Evolutionary conservation across 192 early-diverging fungal species (phyloP).

Genomic region (Geranomyces michiganensis): DNA sequence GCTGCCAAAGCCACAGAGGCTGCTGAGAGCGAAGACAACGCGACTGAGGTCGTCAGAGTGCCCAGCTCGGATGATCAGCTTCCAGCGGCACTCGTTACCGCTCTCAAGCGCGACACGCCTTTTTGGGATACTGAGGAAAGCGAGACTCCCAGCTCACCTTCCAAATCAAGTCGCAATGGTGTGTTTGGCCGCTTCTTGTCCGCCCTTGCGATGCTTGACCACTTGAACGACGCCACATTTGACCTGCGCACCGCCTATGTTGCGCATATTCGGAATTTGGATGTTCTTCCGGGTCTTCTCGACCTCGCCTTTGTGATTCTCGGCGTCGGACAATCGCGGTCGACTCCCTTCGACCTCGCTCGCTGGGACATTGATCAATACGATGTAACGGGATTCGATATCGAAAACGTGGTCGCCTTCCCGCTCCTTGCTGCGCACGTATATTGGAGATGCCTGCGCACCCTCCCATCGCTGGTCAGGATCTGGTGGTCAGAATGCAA

Average conservation of each 20-base stretch:
- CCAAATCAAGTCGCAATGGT: not conserved
- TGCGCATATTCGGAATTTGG: constrained; percentile 56
- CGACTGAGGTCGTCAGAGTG: constrained; percentile 17
- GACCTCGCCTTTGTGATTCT: constrained; percentile 67
- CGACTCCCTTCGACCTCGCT: constrained; percentile 65
- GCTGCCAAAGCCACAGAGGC: constrained; percentile 13
- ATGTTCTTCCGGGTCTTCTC: constrained; percentile 59
- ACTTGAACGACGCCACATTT: constrained; percentile 71
- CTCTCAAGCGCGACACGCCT: not conserved
- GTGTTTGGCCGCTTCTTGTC: constrained; percentile 68
- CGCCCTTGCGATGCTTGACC: constrained; percentile 76
- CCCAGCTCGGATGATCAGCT: constrained; percentile 16
- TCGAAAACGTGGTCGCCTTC: constrained; percentile 54
- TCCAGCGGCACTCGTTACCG: constrained; percentile 2
- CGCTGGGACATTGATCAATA: constrained; percentile 70
- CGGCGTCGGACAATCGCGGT: constrained; percentile 55
- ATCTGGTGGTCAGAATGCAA: constrained; percentile 84
- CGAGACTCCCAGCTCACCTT: not conserved
- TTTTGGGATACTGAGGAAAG: not conserved
- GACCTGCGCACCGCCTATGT: constrained; percentile 50
- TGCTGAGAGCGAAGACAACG: constrained; percentile 22
- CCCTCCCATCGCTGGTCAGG: constrained; percentile 71
- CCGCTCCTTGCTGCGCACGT: constrained; percentile 72
- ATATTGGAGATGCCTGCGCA: constrained; percentile 64
- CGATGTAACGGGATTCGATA: constrained; percentile 48